Conservation (phyloP, 2,329 filamentous ascomycete genomes). For the Chaetomiaceae sp. region DNA sequence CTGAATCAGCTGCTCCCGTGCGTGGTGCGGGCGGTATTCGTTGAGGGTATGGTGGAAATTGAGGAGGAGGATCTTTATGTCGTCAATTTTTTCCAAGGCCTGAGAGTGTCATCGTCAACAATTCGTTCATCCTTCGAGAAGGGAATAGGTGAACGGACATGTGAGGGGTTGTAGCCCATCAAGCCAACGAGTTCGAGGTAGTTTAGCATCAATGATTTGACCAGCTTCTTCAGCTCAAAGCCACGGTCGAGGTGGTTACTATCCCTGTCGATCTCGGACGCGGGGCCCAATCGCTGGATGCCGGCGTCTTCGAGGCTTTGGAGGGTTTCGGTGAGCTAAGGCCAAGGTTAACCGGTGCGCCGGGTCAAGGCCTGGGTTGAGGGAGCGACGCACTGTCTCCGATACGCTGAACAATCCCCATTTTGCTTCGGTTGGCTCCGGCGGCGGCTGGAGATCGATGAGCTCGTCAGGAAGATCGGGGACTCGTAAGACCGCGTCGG, state of each 20-base stretch:
- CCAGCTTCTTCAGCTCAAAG: conserved; percentile 68
- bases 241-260: conserved; percentile 58
- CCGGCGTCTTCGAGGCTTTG: conserved; percentile 65
- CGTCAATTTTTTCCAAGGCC: conserved; percentile 66
- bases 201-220: conserved; percentile 81
- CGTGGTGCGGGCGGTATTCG: conserved; percentile 90
- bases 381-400: conserved; percentile 46
- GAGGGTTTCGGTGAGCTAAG: conserved; percentile 56
- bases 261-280: conserved; percentile 41
- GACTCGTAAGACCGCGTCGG: conserved; percentile 33
- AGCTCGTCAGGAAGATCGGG: conserved; percentile 64
- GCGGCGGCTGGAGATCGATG: conserved; percentile 73
- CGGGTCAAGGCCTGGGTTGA: neutral
- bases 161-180: conserved; percentile 60
- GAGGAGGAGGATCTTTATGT: conserved; percentile 77
- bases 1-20: conserved; percentile 77
- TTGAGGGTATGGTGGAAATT: conserved; percentile 94
- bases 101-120: conserved; percentile 30
- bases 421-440: conserved; percentile 63
- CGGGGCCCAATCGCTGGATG: conserved; percentile 59
- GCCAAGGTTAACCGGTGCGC: neutral
- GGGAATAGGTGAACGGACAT: conserved; percentile 34
- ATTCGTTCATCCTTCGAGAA: conserved; percentile 5
- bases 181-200: conserved; percentile 80
- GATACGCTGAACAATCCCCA: conserved; percentile 71